These are phyloP conservation scores for Penicillium griseofulvum DNA, from an alignment of 2,329 filamentous ascomycete genomes.

Conservation along the genomic window DNA sequence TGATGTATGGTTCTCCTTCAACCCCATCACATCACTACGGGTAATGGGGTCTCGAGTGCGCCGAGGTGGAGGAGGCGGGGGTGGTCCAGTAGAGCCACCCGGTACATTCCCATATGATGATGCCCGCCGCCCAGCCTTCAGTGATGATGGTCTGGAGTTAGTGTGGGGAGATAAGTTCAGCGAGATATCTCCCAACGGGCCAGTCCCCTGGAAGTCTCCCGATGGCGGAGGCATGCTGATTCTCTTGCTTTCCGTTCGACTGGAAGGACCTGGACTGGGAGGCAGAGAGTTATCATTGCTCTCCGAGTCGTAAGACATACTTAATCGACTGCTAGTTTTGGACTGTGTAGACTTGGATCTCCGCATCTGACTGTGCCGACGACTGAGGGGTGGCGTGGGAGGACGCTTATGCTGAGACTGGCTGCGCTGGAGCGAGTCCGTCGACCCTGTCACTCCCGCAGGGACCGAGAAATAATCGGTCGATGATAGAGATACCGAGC, in stretches of 20 bases:
- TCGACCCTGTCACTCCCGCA: slow-evolving; percentile 10
- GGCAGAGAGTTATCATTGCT: slow-evolving; percentile 32
- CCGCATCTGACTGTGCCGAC: slow-evolving; percentile 49
- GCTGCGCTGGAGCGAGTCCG: slow-evolving; percentile 30
- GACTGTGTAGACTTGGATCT: slow-evolving; percentile 36
- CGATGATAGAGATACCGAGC: slow-evolving; percentile 50
- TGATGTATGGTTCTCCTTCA: slow-evolving; percentile 22
- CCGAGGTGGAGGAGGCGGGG: slow-evolving; percentile 49
- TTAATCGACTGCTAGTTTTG: slow-evolving; percentile 34
- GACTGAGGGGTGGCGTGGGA: slow-evolving; percentile 49
- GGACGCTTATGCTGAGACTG: slow-evolving; percentile 42
- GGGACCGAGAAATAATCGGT: slow-evolving; percentile 44
- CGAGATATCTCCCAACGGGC: slow-evolving; percentile 1
- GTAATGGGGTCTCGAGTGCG: slow-evolving; percentile 44
- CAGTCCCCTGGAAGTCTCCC: slow-evolving; percentile 9
- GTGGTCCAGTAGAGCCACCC: slow-evolving; percentile 32
- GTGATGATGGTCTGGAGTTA: slow-evolving; percentile 19
- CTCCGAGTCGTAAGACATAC: slow-evolving; percentile 47
- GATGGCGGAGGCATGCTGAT: slow-evolving; percentile 23
- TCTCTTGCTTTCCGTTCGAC: slow-evolving; percentile 18
- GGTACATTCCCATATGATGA: slow-evolving; percentile 25
- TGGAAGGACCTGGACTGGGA: slow-evolving; percentile 30
- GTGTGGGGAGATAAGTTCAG: slow-evolving; percentile 17
- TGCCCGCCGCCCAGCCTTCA: slow-evolving; percentile 30
- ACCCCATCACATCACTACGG: slow-evolving; percentile 32